A percentile compares a stretch with the other conserved stretches of the same genome.
Conservation (phyloP, 371 early-diverging fungal genomes). For the Mortierella sp. region DNA sequence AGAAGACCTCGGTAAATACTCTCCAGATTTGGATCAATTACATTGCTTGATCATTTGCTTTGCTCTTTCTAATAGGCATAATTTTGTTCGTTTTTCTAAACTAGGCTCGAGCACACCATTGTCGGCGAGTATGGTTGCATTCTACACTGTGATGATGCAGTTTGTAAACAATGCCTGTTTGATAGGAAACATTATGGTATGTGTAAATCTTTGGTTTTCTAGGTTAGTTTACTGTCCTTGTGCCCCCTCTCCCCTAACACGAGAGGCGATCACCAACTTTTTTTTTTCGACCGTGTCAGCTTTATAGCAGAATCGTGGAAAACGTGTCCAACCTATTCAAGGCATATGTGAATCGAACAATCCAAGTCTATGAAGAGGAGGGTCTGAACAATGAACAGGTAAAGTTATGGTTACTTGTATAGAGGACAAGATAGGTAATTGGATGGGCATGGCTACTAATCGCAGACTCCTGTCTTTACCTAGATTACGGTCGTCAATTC, state of each 20-base stretch:
- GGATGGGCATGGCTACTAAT: no score
- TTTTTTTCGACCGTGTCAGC: background rate
- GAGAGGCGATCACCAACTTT: no score
- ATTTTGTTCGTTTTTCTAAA: background rate
- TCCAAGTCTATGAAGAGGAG: slow-evolving; percentile 48
- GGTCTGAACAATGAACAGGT: slow-evolving; percentile 51
- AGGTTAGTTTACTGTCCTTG: no score
- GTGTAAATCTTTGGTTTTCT: no score
- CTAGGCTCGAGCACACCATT: slow-evolving; percentile 47
- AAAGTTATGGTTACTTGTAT: background rate
- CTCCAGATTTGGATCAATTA: background rate
- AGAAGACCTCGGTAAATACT: slow-evolving; percentile 61
- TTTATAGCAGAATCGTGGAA: slow-evolving; percentile 49
- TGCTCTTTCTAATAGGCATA: background rate
- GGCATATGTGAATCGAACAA: slow-evolving; percentile 48
- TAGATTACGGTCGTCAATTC: slow-evolving; percentile 64
- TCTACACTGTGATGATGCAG: slow-evolving; percentile 77
- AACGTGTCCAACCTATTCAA: slow-evolving; percentile 46
- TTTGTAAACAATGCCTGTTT: slow-evolving; percentile 84
- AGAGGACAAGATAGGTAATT: no score
- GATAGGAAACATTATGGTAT: slow-evolving; percentile 72
- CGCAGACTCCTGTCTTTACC: slow-evolving; percentile 18
- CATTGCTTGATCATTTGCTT: background rate
- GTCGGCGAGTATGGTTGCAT: slow-evolving; percentile 67
- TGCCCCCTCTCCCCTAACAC: no score